Percentiles rank a stretch among this genome's conserved stretches.
phyloP scores from a whole-genome alignment of 2,329 filamentous ascomycete species.

The Arthrobotrys sinensis region DNA sequence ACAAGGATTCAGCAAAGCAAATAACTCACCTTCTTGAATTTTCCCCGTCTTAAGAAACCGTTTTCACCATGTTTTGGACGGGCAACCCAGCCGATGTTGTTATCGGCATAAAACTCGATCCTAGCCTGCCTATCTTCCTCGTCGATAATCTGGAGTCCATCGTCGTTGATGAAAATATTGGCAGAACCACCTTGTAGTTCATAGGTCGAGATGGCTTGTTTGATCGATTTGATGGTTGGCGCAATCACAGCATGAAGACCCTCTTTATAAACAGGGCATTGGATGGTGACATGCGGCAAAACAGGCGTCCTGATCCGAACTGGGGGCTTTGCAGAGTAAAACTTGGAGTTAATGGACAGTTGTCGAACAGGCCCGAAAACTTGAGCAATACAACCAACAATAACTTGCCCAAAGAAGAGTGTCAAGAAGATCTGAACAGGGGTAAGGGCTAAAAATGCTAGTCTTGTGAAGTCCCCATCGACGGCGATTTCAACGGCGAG shows the following conservation, averaged over 20 bases:
- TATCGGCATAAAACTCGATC: slow-evolving; percentile 78
- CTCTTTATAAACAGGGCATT: slow-evolving; percentile 91
- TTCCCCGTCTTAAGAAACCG: slow-evolving; percentile 76
- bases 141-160: slow-evolving; percentile 78
- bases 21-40: slow-evolving; percentile 70
- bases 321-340: slow-evolving; percentile 81
- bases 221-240: slow-evolving; percentile 83
- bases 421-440: slow-evolving; percentile 86
- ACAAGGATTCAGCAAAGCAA: not conserved
- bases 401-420: slow-evolving; percentile 84
- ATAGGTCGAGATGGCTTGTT: slow-evolving; percentile 82
- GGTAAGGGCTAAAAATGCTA: slow-evolving; percentile 77
- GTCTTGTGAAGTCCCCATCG: slow-evolving; percentile 75
- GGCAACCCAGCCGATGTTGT: slow-evolving; percentile 79
- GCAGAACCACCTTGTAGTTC: slow-evolving; percentile 83
- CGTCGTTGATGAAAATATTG: slow-evolving; percentile 83
- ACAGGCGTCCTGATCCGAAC: slow-evolving; percentile 73
- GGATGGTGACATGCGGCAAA: slow-evolving; percentile 77
- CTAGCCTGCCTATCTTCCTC: slow-evolving; percentile 76
- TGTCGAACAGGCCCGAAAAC: slow-evolving; percentile 82
- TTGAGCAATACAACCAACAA: slow-evolving; percentile 81
- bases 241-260: slow-evolving; percentile 81
- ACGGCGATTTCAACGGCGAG: slow-evolving; percentile 79
- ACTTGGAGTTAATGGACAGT: slow-evolving; percentile 82
- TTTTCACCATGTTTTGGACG: slow-evolving; percentile 77